Evolutionary conservation across 805 yeast species (phyloP), one percentile per base, ranked within the genome.

Genomic region (Nakazawaea wickerhamii): DNA sequence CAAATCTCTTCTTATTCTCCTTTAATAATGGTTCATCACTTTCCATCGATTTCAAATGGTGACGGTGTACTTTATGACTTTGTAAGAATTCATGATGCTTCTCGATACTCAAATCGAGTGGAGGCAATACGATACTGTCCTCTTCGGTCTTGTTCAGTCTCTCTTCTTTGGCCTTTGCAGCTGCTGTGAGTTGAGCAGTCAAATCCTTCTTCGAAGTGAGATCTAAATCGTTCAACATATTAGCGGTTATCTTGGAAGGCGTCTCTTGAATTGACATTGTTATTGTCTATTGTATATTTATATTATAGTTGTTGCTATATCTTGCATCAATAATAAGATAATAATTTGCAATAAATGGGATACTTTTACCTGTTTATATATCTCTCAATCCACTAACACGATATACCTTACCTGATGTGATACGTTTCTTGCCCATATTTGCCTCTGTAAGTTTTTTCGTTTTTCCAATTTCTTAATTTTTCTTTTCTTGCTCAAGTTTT

Each of bases 1-100:
- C 97, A 58, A 87, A 89, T 61, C 99, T 81, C 59, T 79, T 78
- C 54, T 77, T 79, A 77, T 91, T 93, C 67, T 88, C 96, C 40
- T 63, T 58, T 57, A 91, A 75, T 57, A 91, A 67, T 1, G 98
- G 98, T 74, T 91, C 99, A 44, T 85, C 84, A 64, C 77, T 77
- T 71, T 91, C 96, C 55, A 77, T 54, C 48, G 70, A 86, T 69
- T 81, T 81, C 58, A 91, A 70, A 49, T 73, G 48, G 55, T 79
- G 85, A 68, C 95, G 81, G 62, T 84, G 89, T 23, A 73, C 78
- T 52, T 68, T 73, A 65, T 84, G 91, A 48, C 70, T 64, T 28
- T 62, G 61, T 57, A 84, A 68, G 64, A 84, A 84, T 37, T 66
- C 61, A 47, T 66, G 53, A 63, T 84, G 93, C 26, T 58, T 64